Conservation (phyloP, 129 eudicot genomes). For the Erigeron canadensis region DNA sequence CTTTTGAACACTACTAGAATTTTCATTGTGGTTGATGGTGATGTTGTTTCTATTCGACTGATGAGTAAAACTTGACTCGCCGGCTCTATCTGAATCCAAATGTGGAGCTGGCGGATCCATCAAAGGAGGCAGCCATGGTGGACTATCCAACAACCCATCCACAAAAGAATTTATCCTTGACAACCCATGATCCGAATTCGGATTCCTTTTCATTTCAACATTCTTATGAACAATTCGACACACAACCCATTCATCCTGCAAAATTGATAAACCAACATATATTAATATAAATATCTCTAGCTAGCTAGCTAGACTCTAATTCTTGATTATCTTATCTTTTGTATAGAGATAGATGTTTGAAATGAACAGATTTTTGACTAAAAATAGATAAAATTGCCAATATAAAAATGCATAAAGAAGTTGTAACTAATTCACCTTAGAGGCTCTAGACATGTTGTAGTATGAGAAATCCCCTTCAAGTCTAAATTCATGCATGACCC, state of each 20-base stretch:
- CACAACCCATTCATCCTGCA: conserved; percentile 78
- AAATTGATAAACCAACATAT: conserved; percentile 4
- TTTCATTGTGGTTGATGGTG: conserved; percentile 21
- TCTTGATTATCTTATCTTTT: background rate
- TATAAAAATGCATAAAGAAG: background rate
- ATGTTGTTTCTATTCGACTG: conserved; percentile 15
- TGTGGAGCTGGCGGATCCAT: conserved; percentile 33
- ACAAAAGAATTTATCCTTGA: conserved; percentile 52
- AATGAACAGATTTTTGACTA: background rate
- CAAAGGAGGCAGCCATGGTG: conserved; percentile 52
- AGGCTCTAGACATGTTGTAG: conserved; percentile 61
- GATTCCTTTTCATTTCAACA: conserved; percentile 32
- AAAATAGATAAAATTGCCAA: conserved; percentile 8
- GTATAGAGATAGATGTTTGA: background rate
- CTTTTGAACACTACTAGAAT: conserved; percentile 7
- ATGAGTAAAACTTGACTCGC: conserved; percentile 18
- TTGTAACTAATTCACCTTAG: conserved; percentile 48
- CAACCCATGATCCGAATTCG: conserved; percentile 23
- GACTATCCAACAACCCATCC: conserved; percentile 51
- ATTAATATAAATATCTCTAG: background rate
- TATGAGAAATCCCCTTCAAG: conserved; percentile 76
- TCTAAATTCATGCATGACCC: conserved; percentile 93
- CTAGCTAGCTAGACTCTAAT: background rate
- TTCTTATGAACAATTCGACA: conserved; percentile 65
- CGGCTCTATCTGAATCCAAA: conserved; percentile 15